A percentile compares a stretch with the other conserved stretches of the same genome.
These are phyloP conservation scores for Fonsecaea monophora DNA, from an alignment of 2,329 filamentous ascomycete genomes.

Conservation along the genomic window DNA sequence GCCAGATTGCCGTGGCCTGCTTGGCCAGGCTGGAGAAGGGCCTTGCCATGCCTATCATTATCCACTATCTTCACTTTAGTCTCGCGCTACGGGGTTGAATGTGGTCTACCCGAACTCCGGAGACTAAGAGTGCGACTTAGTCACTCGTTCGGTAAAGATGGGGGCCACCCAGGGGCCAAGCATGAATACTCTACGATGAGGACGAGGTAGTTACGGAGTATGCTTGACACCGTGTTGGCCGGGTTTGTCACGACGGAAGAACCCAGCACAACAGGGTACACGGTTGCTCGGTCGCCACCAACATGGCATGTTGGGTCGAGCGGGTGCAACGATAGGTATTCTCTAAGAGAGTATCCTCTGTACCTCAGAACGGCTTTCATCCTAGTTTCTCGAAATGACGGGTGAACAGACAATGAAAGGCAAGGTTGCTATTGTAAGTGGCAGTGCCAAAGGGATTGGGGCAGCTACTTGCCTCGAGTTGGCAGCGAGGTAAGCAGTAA, in stretches of 20 bases:
- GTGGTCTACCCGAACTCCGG: constrained; percentile 2
- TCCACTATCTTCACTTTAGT: no score
- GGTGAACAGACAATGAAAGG: constrained; percentile 18
- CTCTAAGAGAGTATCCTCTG: not conserved
- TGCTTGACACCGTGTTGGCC: not conserved
- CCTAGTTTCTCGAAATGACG: not conserved
- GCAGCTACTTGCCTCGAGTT: constrained; percentile 47
- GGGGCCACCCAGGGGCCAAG: no score
- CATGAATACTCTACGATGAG: no score
- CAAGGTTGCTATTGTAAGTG: constrained; percentile 56
- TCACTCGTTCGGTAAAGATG: no score
- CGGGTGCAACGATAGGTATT: not conserved
- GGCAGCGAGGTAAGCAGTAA: constrained; percentile 2
- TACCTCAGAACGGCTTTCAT: not conserved
- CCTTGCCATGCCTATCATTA: no score
- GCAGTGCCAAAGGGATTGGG: constrained; percentile 58
- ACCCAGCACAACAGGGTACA: not conserved
- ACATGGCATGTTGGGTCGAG: not conserved
- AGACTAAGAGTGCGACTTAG: not conserved
- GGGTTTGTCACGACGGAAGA: not conserved
- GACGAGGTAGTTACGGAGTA: not conserved
- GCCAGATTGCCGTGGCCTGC: no score
- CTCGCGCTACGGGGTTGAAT: not conserved
- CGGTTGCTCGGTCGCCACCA: not conserved
- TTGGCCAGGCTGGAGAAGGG: no score